Percentiles rank a stretch among this genome's conserved stretches.
Evolutionary conservation across 441 rosid genomes (phyloP).

Genomic region (Biscutella laevigata): DNA sequence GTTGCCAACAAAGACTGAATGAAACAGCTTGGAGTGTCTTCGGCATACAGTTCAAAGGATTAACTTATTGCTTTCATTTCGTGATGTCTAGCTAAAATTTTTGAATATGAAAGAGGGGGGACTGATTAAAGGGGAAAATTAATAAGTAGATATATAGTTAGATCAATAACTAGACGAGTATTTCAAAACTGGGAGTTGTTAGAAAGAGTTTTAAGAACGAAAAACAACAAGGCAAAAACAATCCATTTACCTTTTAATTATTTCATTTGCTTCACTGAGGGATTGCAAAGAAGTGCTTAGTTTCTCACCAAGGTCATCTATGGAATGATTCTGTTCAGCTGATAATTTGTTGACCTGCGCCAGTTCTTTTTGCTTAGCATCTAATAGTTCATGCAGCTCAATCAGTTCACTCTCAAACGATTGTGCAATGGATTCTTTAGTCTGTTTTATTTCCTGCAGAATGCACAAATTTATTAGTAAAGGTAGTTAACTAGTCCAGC

Average conservation of each 20-base stretch:
- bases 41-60: background rate
- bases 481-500: background rate
- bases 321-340: slow-evolving; percentile 68
- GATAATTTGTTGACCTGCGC: slow-evolving; percentile 46
- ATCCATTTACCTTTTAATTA: slow-evolving; percentile 53
- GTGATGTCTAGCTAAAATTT: too few relatives aligned
- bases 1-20: background rate
- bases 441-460: slow-evolving; percentile 62
- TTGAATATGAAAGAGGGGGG: too few relatives aligned
- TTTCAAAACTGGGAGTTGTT: too few relatives aligned
- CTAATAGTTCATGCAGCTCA: slow-evolving; percentile 42
- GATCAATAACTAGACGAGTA: too few relatives aligned
- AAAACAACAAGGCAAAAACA: background rate
- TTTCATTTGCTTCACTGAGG: slow-evolving; percentile 77
- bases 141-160: too few relatives aligned
- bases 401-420: slow-evolving; percentile 43
- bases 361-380: slow-evolving; percentile 55
- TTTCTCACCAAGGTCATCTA: slow-evolving; percentile 74
- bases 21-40: background rate
- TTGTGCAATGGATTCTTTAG: slow-evolving; percentile 50
- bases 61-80: background rate
- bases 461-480: slow-evolving; percentile 10
- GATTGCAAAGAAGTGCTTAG: slow-evolving; percentile 73
- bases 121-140: too few relatives aligned
- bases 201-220: too few relatives aligned